phyloP scores from a whole-genome alignment of 2,329 filamentous ascomycete genomes.

The Fusarium gaditjirri region DNA sequence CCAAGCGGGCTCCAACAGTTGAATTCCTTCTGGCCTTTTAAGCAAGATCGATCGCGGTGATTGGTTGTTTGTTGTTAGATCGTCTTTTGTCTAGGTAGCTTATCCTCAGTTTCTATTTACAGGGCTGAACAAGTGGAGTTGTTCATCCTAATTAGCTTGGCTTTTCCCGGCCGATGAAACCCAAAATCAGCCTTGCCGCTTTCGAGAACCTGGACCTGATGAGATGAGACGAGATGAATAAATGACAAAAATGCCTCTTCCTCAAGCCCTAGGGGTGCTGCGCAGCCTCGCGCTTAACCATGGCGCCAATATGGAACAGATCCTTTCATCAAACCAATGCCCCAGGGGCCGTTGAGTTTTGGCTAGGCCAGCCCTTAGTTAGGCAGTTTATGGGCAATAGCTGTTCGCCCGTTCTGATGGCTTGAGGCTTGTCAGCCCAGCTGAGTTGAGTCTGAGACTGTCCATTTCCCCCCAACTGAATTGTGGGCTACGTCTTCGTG shows the following conservation, averaged over 20 bases:
- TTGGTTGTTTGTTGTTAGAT: not conserved
- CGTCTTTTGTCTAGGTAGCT: not conserved
- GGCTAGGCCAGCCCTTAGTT: not conserved
- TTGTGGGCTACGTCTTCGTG: not conserved
- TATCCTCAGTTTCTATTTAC: constrained; percentile 16
- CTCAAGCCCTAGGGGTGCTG: constrained; percentile 1
- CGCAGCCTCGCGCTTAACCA: constrained; percentile 37
- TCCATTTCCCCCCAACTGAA: not conserved
- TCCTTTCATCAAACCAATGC: constrained; percentile 2
- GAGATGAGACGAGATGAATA: not conserved
- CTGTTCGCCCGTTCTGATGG: not conserved
- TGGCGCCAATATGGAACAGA: constrained; percentile 25
- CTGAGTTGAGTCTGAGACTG: constrained; percentile 3
- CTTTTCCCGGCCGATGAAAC: constrained; percentile 8
- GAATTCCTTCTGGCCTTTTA: not conserved
- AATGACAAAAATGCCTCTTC: constrained; percentile 24
- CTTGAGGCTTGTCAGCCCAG: constrained; percentile 14
- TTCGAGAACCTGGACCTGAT: constrained; percentile 6
- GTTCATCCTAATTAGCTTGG: not conserved
- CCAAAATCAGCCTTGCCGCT: constrained; percentile 41
- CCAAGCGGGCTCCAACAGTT: not conserved
- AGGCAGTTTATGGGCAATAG: not conserved
- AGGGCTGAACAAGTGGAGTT: constrained; percentile 38
- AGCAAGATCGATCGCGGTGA: not conserved
- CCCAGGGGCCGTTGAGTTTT: constrained; percentile 13